Evolutionary conservation across 108 stramenopile species (phyloP), one percentile per base, ranked within the genome.

Genomic region (Nitzschia palea): DNA sequence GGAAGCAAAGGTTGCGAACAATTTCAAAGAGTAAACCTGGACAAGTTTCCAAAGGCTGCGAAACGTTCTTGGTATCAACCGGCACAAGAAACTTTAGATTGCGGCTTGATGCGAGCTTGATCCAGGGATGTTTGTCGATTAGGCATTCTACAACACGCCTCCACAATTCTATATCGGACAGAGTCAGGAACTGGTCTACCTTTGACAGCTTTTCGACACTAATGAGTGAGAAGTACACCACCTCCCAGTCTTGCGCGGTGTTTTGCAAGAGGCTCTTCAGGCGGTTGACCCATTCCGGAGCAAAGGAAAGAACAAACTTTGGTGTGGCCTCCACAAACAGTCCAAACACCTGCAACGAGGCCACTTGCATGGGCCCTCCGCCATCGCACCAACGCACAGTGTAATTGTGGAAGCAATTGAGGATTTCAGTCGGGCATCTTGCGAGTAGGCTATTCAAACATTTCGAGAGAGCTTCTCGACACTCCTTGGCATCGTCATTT

Each of bases 401-500:
- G 61, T 91, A 93, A 4, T 77, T 84, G 44, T 83, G 88, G 10
- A 90, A 74, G 15, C 72, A 64, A 60, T 84, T 79, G 27, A 87
- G 59, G 9, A 81, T 51, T 9, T 88, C 86, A 12, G 68, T 74
- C 28, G 89, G 73, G 3, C 87, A 65, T 44, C 95, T 81, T 29
- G 60, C 62, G 18, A 94, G 57, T 33, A 95, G 73, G 4, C 50
- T 45, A 22, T 59, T 73, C 28, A 97, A 68, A 35, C 80, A 78
- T 31, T 80, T 73, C 15, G 82, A 54, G 18, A 87, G 71, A 18
- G 67, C 67, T 47, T 89, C 83, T 51, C 91, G 82, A 64, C 96
- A 95, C 29, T 77, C 78, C 56, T 86, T 82, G 9, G 91, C 85
- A 45, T 88, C 86, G 50, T 97, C 96, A 53, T 97, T 97, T 14